phyloP scores from a whole-genome alignment of 768 basidiomycete genomes.

The Rhodotorula kratochvilovae region DNA sequence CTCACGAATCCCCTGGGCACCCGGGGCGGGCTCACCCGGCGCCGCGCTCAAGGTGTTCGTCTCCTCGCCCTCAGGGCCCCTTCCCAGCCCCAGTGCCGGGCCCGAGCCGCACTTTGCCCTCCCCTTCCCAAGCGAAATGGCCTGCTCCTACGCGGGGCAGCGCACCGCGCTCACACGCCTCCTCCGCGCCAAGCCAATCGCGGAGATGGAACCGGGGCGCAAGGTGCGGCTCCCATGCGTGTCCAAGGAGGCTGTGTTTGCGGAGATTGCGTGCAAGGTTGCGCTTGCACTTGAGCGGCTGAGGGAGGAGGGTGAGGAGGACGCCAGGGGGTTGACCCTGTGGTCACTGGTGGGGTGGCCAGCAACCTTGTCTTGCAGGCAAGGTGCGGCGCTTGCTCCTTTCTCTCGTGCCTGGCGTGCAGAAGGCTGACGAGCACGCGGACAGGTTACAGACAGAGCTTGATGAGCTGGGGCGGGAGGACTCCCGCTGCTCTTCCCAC shows the following conservation, averaged over 20 bases:
- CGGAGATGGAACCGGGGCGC: conserved; percentile 12
- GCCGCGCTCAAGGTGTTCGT: conserved; percentile 73
- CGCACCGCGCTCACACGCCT: conserved; percentile 65
- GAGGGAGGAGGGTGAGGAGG: conserved; percentile 14
- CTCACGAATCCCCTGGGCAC: conserved; percentile 62
- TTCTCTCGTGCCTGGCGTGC: too few species aligned
- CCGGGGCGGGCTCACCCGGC: conserved; percentile 54
- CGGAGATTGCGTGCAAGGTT: conserved; percentile 72
- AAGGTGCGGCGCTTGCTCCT: conserved; percentile 52
- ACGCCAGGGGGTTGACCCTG: conserved; percentile 58
- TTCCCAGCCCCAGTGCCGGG: neutral
- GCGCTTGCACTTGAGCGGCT: conserved; percentile 56
- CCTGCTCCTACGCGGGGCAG: conserved; percentile 76
- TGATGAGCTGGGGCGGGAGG: conserved; percentile 37
- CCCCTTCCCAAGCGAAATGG: conserved; percentile 57
- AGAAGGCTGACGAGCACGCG: neutral
- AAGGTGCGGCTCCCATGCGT: conserved; percentile 57
- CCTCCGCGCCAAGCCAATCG: conserved; percentile 47
- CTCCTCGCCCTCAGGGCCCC: neutral
- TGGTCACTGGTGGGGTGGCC: conserved; percentile 92
- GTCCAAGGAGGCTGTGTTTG: conserved; percentile 69
- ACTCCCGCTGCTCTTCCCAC: conserved; percentile 78
- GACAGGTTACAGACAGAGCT: conserved; percentile 42
- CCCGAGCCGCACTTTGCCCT: conserved; percentile 46
- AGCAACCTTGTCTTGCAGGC: conserved; percentile 69